phyloP scores from a whole-genome alignment of 768 basidiomycete genomes.

The Punctularia strigosozonata region DNA sequence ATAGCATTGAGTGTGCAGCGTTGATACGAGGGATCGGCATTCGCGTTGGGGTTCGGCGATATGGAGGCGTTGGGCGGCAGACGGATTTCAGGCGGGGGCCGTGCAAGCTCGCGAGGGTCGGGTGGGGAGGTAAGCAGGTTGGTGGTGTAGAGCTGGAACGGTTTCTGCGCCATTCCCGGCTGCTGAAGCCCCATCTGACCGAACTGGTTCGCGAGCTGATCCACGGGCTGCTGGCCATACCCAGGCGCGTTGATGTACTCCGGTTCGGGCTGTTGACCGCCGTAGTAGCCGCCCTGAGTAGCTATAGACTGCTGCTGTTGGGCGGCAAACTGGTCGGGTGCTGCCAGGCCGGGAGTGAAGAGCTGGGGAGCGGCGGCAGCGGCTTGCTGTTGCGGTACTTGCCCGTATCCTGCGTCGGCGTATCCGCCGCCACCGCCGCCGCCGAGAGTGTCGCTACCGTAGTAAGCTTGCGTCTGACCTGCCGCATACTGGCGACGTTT shows the following conservation, averaged over 20 bases:
- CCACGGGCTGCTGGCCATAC: conserved; percentile 37
- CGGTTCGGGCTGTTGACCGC: conserved; percentile 29
- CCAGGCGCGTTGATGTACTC: conserved; percentile 34
- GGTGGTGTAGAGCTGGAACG: conserved; percentile 69
- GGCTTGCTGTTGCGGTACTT: conserved; percentile 24
- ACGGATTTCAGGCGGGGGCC: conserved; percentile 80
- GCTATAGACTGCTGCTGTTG: conserved; percentile 47
- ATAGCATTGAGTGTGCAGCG: conserved; percentile 87
- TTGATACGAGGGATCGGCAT: conserved; percentile 87
- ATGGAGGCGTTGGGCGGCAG: conserved; percentile 78
- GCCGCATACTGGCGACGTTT: conserved; percentile 92
- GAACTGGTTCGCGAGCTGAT: conserved; percentile 74
- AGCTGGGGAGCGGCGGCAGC: conserved; percentile 38
- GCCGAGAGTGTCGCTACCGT: too few relatives aligned
- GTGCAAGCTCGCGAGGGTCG: conserved; percentile 74
- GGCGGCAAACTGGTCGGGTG: conserved; percentile 53
- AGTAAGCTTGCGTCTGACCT: conserved; percentile 87
- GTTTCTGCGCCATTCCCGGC: conserved; percentile 47
- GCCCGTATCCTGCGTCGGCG: conserved; percentile 33
- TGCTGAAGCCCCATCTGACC: conserved; percentile 65
- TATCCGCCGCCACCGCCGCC: conserved; percentile 31
- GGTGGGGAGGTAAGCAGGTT: conserved; percentile 91
- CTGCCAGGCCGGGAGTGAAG: conserved; percentile 77
- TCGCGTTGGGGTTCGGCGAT: conserved; percentile 66
- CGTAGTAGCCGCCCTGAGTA: conserved; percentile 35